Evolutionary conservation across 1,284 basidiomycete genomes (phyloP), one percentile per base, ranked within the genome.

Genomic region (Rhodotorula sp.): DNA sequence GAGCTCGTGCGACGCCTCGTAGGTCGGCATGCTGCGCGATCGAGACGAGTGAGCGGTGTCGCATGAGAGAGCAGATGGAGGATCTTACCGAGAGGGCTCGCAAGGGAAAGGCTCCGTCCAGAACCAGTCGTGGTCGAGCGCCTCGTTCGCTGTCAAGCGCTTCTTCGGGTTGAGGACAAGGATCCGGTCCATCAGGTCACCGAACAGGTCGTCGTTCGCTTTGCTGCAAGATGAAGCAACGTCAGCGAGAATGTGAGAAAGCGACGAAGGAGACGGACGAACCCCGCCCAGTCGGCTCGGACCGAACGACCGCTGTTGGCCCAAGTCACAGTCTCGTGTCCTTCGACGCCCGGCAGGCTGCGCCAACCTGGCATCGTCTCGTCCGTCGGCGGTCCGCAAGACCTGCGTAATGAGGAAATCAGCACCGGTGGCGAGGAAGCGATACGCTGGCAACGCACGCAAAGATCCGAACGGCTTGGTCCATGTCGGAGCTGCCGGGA

Each of bases 391-490:
- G 65, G 30, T 22, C 74, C 71, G 50, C 72, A 73, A 7, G 59
- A 31, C 4, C 73, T 75, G 62, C 15, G 11, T 6, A 1, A 10
- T 16, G 15, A 6, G 4, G 1, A 13, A 13, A 26, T 64, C 40
- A 56, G 61, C 8, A 4, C 15, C 8, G 2, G 18, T 13, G 31
- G 26, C 7, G 18, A n/a, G 20, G 11, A 10, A 30, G 11, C 13
- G 37, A 7, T 28, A 5, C 1, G n/a, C 3, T 4, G 7, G 20
- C 90, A 87, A 76, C 92, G 94, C n/a, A 94, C 67, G 86, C 83
- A 83, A 91, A 93, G 68, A 99, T 98, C 79, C 88, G 88, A 77
- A 90, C 87, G 15, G 96, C 82, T 80, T 99, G 96, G 80, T 96
- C 91, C 31, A 93, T 83, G 78, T 99, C 96, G 22, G 89, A 89